Evolutionary conservation across 495 filamentous ascomycete species (phyloP), one percentile per base, ranked within the genome.

Genomic region (Tuber umbilicatum): DNA sequence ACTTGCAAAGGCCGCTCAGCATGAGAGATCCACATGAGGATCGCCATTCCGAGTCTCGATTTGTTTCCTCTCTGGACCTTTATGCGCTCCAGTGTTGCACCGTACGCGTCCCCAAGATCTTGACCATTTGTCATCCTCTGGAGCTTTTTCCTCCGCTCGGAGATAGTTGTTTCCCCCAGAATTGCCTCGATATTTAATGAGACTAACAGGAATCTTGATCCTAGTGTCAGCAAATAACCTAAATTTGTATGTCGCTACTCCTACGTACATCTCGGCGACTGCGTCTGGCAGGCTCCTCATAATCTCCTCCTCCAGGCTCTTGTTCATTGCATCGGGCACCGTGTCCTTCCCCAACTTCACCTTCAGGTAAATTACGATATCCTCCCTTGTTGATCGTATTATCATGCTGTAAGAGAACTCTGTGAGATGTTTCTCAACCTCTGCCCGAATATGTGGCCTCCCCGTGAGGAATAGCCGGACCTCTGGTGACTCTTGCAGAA

Each of bases 141-240:
- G 55, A 64, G 55, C 27, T 35, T 31, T 64, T 2, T 27, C 27
- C 55, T 64, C 16, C 55, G 55, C 14, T 14, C 27, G 1, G 55
- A 35, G 55, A 64, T 31, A 1, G 55, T 64, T 64, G 55, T 35
- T 27, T 64, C 55, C 27, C 55, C 55, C 27, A 64, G 55, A 64
- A 64, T 64, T 64, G 55, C 55, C 55, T 64, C 55, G 55, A 64
- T 64, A 35, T 64, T 64, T 35, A 64, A 19, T 35, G 55, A 64
- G 27, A 64, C 55, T 64, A 35, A 35, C 14, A 64, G 55, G 2
- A 64, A 64, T 35, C 55, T 64, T 31, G 55, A 64, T 17, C 14
- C 27, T 1, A 64, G 55, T 19, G 27, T 64, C 55, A 64, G 55
- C 31, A 35, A 17, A 17, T 31, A 35, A 64, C 27, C n/a, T 19